Evolutionary conservation across 345 rosid species (phyloP).

Genomic region (Cochlearia excelsa): DNA sequence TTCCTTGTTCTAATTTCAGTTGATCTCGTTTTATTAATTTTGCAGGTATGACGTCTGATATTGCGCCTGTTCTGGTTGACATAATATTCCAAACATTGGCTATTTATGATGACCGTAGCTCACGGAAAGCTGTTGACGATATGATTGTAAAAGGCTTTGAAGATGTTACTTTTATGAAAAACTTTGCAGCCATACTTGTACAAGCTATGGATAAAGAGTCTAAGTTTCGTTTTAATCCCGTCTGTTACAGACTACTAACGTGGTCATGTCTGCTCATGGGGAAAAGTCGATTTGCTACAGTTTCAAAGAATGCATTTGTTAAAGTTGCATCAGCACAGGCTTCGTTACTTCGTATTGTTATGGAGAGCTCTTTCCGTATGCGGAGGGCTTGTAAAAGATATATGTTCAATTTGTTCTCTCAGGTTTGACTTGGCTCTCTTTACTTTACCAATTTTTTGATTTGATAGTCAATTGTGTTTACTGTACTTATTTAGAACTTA

Average conservation of each 20-base stretch:
- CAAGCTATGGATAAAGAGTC: constrained; percentile 80
- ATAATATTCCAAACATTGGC: constrained; percentile 61
- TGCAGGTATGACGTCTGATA: constrained; percentile 75
- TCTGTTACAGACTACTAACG: constrained; percentile 67
- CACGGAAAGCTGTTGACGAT: constrained; percentile 82
- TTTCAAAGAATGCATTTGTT: constrained; percentile 70
- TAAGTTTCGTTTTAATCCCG: constrained; percentile 52
- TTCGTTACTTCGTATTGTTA: constrained; percentile 52
- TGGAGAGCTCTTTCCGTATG: constrained; percentile 67
- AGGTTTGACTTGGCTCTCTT: constrained; percentile 45
- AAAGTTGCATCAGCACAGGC: constrained; percentile 80
- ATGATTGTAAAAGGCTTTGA: constrained; percentile 54
- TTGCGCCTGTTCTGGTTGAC: constrained; percentile 59
- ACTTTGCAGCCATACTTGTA: constrained; percentile 77
- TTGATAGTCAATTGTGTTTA: background rate
- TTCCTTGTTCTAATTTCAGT: constrained; percentile 1
- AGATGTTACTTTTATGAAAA: constrained; percentile 69
- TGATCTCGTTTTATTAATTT: background rate
- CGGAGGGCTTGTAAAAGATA: constrained; percentile 64
- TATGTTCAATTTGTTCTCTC: constrained; percentile 69
- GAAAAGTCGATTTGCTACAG: constrained; percentile 66
- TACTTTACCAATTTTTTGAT: constrained; percentile 12
- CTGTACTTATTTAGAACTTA: constrained; percentile 1
- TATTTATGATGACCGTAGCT: constrained; percentile 70
- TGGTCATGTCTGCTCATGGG: constrained; percentile 85